Evolutionary conservation across 805 yeast species (phyloP), one percentile per base, ranked within the genome.

Genomic region (Candida germanica): DNA sequence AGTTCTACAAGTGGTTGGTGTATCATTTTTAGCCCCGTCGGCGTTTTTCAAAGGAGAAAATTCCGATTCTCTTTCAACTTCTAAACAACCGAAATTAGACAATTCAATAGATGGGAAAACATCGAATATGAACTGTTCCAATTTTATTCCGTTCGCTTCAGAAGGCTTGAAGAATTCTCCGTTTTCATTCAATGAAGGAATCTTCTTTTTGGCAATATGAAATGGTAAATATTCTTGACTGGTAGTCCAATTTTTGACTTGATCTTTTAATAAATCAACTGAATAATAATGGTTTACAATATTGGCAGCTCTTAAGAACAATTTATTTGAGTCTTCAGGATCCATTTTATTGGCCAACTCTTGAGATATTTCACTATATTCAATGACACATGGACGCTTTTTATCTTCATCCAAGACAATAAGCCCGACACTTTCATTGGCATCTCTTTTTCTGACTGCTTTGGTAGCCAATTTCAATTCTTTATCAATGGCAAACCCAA

Each of bases 91-190:
- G 58, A 93, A 93, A 51, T 76, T 77, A 11, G 58, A 55, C 43
- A 89, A 55, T 9, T 76, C 73, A 23, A 93, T 82, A 20, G 80
- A 74, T 33, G 89, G 89, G 64, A 93, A 93, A 16, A 93, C 95
- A 56, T 93, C 99, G 65, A 93, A 93, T 39, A 93, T 95, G 52
- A 93, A 93, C 59, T 91, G 98, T 60, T 93, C 99, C 54, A 93
- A 71, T 59, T 93, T 93, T 54, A 91, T 80, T 28, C 98, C 98
- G 58, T 93, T 93, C 31, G 91, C 86, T 39, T 68, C 74, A 1
- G 68, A 48, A n/a, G 98, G 96, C 49, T 75, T 77, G 19, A 66
- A 51, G 26, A 64, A 55, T 33, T 66, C 56, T 0, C 76, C 63
- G 1, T 49, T 54, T 15, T 61, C 46, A 49, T 80, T 78, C 33